Evolutionary conservation across 1,284 basidiomycete species (phyloP).

Genomic region (Paramarasmius palmivorus): DNA sequence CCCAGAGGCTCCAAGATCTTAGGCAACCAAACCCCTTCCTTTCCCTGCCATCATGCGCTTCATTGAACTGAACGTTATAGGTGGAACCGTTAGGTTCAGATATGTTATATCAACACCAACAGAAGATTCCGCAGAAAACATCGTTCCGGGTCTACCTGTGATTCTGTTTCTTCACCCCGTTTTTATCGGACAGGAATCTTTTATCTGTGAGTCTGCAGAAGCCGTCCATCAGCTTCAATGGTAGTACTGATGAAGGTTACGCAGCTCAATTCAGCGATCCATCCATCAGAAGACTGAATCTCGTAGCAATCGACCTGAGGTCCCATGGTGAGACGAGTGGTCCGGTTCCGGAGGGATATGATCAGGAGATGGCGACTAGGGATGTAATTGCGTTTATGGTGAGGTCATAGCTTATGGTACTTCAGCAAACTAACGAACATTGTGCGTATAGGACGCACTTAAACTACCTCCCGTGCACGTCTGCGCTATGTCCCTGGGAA

Average conservation of each 20-base stretch:
- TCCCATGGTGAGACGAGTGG: too few species aligned
- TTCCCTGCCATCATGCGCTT: neutral
- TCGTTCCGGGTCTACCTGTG: neutral
- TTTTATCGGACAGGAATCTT: neutral
- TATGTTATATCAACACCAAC: constrained; percentile 3
- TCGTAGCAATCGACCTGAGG: too few species aligned
- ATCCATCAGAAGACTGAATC: too few species aligned
- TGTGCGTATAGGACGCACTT: constrained; percentile 18
- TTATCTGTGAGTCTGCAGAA: neutral
- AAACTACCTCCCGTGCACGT: constrained; percentile 17
- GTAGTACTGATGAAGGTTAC: neutral
- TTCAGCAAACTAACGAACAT: too few species aligned
- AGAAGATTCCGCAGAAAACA: neutral
- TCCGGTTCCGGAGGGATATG: too few species aligned
- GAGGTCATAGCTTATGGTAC: neutral
- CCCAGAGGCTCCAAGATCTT: too few species aligned
- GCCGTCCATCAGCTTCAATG: neutral
- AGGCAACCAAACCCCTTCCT: too few species aligned
- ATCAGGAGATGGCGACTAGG: too few species aligned
- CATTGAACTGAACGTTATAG: neutral
- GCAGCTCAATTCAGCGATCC: neutral
- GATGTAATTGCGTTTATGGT: too few species aligned
- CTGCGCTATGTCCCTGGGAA: constrained; percentile 14
- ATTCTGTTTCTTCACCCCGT: constrained; percentile 4
- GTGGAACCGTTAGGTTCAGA: neutral